Evolutionary conservation across 2,329 filamentous ascomycete species (phyloP).

Genomic region (Calonectria naviculata): DNA sequence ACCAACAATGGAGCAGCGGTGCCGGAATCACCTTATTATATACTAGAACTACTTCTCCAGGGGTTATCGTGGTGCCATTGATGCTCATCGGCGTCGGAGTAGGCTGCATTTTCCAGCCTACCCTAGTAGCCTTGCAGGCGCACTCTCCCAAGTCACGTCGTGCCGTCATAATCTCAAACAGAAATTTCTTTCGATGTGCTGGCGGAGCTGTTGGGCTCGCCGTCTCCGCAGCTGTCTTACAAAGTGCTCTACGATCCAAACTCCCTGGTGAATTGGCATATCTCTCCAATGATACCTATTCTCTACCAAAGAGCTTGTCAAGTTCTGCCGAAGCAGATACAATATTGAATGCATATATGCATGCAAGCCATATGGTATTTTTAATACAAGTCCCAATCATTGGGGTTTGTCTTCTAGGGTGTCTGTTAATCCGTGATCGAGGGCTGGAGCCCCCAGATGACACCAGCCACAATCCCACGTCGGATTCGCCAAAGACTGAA

Average conservation of each 20-base stretch:
- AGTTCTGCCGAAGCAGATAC: neutral
- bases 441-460: constrained; percentile 9
- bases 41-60: constrained; percentile 54
- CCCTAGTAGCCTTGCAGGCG: constrained; percentile 67
- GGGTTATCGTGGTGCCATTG: constrained; percentile 59
- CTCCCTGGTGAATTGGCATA: constrained; percentile 33
- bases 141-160: constrained; percentile 66
- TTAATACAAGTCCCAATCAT: constrained; percentile 8
- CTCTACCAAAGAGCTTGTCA: neutral
- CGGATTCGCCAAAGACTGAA: neutral
- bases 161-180: constrained; percentile 70
- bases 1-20: constrained; percentile 44
- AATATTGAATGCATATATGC: constrained; percentile 13
- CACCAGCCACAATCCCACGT: neutral
- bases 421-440: constrained; percentile 7
- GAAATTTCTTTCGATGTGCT: constrained; percentile 71
- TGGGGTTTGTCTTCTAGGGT: constrained; percentile 8
- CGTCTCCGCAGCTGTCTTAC: constrained; percentile 62
- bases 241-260: constrained; percentile 39
- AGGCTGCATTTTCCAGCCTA: constrained; percentile 60
- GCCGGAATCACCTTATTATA: constrained; percentile 64
- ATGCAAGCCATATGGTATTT: constrained; percentile 10
- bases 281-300: constrained; percentile 4
- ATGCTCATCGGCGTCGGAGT: constrained; percentile 61
- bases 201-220: constrained; percentile 68